A percentile compares a stretch with the other conserved stretches of the same genome.
These are phyloP conservation scores for Avicennia marina DNA, from an alignment of 257 asterid genomes.

Conservation along the genomic window DNA sequence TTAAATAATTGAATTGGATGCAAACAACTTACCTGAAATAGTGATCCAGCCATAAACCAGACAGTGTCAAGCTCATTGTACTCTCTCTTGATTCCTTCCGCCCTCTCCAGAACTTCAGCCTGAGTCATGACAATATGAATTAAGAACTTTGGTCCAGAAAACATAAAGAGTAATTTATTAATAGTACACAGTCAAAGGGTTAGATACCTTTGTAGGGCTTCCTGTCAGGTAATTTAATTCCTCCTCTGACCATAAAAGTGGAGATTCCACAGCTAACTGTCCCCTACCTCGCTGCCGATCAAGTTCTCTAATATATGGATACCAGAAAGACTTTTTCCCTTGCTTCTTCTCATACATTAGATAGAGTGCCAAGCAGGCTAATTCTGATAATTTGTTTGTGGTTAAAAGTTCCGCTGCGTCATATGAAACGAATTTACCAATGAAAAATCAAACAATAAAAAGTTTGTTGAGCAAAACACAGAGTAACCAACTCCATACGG, in stretches of 20 bases:
- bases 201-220: constrained; percentile 88
- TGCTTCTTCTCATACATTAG: constrained; percentile 99
- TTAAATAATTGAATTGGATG: neutral
- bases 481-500: neutral
- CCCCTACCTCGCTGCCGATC: constrained; percentile 98
- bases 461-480: constrained; percentile 10
- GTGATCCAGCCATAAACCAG: constrained; percentile 99
- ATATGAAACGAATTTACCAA: constrained; percentile 7
- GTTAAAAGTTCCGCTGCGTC: constrained; percentile 95
- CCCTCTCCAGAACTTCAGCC: constrained; percentile 79
- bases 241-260: constrained; percentile 91
- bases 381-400: constrained; percentile 90
- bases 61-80: constrained; percentile 96
- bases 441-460: constrained; percentile 7
- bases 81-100: constrained; percentile 92
- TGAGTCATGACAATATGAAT: constrained; percentile 28
- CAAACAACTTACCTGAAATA: constrained; percentile 60
- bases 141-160: constrained; percentile 12
- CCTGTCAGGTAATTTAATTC: constrained; percentile 84
- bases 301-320: constrained; percentile 88
- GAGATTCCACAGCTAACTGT: constrained; percentile 96
- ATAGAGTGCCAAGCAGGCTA: constrained; percentile 92
- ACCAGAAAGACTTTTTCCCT: constrained; percentile 91
- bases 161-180: neutral
- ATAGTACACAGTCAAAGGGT: neutral